Conservation (phyloP, 495 filamentous ascomycete genomes). For the Durotheca rogersii region DNA sequence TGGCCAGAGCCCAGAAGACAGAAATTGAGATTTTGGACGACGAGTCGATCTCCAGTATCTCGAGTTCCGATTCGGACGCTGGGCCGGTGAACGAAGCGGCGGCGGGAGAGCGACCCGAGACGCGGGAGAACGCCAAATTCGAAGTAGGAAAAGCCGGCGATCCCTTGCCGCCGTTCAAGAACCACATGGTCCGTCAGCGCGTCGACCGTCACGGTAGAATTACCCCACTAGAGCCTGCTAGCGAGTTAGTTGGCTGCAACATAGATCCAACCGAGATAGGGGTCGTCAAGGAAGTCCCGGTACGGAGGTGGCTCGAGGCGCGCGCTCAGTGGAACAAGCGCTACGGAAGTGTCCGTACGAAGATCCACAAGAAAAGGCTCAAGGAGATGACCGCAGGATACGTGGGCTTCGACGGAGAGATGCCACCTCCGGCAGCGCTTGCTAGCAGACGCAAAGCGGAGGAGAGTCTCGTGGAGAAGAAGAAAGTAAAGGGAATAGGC, state of each 20-base stretch:
- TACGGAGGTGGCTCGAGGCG: constrained; percentile 76
- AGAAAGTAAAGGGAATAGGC: constrained; percentile 66
- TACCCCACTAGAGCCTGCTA: constrained; percentile 61
- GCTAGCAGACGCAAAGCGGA: constrained; percentile 64
- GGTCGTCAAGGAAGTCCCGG: constrained; percentile 73
- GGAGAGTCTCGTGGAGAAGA: constrained; percentile 45
- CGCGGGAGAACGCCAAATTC: constrained; percentile 21
- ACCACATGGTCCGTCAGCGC: constrained; percentile 88
- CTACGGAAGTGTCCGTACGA: constrained; percentile 64
- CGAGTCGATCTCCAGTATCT: constrained; percentile 72
- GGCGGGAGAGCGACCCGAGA: constrained; percentile 9
- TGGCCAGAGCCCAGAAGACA: constrained; percentile 76
- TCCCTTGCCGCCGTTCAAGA: constrained; percentile 70
- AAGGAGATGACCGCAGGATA: constrained; percentile 70
- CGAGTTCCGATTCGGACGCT: constrained; percentile 53
- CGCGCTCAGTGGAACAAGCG: constrained; percentile 69
- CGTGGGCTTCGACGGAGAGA: constrained; percentile 68
- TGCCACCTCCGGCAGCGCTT: constrained; percentile 78
- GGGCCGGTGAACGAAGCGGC: constrained; percentile 35
- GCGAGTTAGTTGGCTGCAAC: constrained; percentile 61
- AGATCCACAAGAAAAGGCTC: constrained; percentile 67
- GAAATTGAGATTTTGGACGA: constrained; percentile 81
- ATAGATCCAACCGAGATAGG: constrained; percentile 67
- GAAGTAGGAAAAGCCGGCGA: constrained; percentile 80
- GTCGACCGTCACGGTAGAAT: constrained; percentile 75